Evolutionary conservation across 139 green algal genomes (phyloP), one percentile per base, ranked within the genome.

Genomic region (Chlamydomonas incerta): DNA sequence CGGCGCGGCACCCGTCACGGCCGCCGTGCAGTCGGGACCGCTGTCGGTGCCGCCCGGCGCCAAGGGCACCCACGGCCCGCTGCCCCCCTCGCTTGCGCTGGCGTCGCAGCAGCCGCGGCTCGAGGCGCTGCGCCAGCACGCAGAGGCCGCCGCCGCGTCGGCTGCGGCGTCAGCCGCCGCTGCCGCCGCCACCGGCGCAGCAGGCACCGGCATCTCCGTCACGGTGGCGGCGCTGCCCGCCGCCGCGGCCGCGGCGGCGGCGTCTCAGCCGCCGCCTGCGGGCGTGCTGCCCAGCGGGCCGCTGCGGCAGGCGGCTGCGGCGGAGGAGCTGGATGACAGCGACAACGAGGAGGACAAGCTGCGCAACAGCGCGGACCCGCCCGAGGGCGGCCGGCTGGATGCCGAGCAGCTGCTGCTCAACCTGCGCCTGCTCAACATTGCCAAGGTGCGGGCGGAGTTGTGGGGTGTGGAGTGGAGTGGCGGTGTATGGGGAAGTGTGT

Each of bases 261-360:
- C 62, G 70, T 14, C 68, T 26, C n/a, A 41, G 47, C 34, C 14
- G 47, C 31, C 65, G 34, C 41, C 46, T 2, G 41, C 62, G 21
- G 41, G 41, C 41, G 41, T 50, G 41, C 41, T 50, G 41, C 41
- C 41, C 41, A 14, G 14, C 34, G 81, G 69, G 10, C 20, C 74
- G 24, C 77, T 83, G 8, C 86, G 89, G 63, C 81, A 87, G 81
- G 89, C 88, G 50, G 74, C 86, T 47, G 74, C 89, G n/a, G 37
- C 87, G 67, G 86, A 92, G 37, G 89, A 92, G 66, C 66, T 92
- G 18, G 89, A 92, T n/a, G 89, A 92, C 65, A 90, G 85, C 62
- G 88, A 88, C 68, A 75, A 74, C 55, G 84, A 88, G 84, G 74
- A 82, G 65, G 84, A 85, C 62, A 33, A 33, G 6, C 52, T 76